phyloP scores from a whole-genome alignment of 1,284 basidiomycete species.

The Fomitiporia mediterranea region DNA sequence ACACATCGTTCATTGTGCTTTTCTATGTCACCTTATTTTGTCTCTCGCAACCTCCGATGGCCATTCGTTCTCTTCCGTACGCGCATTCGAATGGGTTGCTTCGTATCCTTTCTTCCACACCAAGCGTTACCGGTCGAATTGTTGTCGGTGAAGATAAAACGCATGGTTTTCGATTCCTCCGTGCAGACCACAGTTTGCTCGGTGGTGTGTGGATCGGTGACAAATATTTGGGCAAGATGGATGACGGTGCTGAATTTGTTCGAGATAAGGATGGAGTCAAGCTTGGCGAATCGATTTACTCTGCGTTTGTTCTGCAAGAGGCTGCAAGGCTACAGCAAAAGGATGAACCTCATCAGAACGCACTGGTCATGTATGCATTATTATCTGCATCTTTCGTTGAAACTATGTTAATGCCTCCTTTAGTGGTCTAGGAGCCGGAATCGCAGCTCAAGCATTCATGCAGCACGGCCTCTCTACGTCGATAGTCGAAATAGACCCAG shows the following conservation, averaged over 20 bases:
- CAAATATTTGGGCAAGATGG: slow-evolving; percentile 38
- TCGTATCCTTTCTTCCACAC: slow-evolving; percentile 19
- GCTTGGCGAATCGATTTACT: slow-evolving; percentile 78
- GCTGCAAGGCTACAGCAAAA: slow-evolving; percentile 57
- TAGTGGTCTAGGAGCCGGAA: slow-evolving; percentile 84
- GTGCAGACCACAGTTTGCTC: slow-evolving; percentile 84
- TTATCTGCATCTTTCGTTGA: slow-evolving; percentile 9
- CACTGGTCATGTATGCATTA: slow-evolving; percentile 60
- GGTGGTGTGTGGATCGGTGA: slow-evolving; percentile 82
- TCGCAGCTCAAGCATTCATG: slow-evolving; percentile 69
- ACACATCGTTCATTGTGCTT: neutral
- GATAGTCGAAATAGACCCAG: slow-evolving; percentile 82
- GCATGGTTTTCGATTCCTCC: slow-evolving; percentile 70
- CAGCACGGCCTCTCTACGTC: slow-evolving; percentile 65
- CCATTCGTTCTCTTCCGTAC: slow-evolving; percentile 11
- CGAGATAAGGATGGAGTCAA: slow-evolving; percentile 49
- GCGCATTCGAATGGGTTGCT: slow-evolving; percentile 14
- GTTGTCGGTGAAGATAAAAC: slow-evolving; percentile 18
- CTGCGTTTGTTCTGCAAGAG: slow-evolving; percentile 82
- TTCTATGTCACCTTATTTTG: slow-evolving; percentile 6
- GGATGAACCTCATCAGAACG: slow-evolving; percentile 42
- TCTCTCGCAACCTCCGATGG: slow-evolving; percentile 11
- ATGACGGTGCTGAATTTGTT: slow-evolving; percentile 35
- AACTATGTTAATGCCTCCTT: neutral
- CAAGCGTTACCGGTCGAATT: slow-evolving; percentile 20